Evolutionary conservation across 2,329 filamentous ascomycete species (phyloP).

Genomic region (Emmonsiellopsis sp.): DNA sequence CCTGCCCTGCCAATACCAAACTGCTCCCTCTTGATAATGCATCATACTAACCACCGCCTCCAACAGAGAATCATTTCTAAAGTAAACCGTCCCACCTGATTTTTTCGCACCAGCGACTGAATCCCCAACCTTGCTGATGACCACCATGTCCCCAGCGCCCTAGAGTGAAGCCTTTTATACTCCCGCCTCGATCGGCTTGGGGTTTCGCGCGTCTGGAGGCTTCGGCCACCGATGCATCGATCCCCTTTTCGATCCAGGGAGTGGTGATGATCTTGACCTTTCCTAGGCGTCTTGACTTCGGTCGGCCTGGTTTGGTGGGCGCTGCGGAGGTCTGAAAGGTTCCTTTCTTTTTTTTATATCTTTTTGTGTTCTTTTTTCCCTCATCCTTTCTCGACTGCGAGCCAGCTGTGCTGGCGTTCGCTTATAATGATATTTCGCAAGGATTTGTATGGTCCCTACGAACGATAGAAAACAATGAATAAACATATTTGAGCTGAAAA

Average conservation of each 20-base stretch:
- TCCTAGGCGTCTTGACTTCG: conserved; percentile 61
- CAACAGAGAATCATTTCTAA: conserved; percentile 87
- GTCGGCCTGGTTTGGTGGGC: conserved; percentile 70
- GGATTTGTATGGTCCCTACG: too few species aligned
- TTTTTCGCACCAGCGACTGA: conserved; percentile 89
- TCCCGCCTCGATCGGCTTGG: conserved; percentile 30
- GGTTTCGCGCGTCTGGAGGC: conserved; percentile 15
- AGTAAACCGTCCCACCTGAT: conserved; percentile 87
- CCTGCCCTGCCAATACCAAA: neutral
- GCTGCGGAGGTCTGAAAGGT: conserved; percentile 86
- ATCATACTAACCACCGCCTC: conserved; percentile 8
- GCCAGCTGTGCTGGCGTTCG: too few species aligned
- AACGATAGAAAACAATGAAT: too few species aligned
- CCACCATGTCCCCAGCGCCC: conserved; percentile 69
- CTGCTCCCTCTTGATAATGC: neutral
- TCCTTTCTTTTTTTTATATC: conserved; percentile 46
- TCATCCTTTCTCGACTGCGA: too few species aligned
- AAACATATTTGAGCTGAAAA: too few species aligned
- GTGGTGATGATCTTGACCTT: conserved; percentile 93
- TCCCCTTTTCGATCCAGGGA: conserved; percentile 57
- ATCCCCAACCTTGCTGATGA: conserved; percentile 90
- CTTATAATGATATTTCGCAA: too few species aligned
- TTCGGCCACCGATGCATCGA: conserved; percentile 25
- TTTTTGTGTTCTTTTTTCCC: conserved; percentile 2
- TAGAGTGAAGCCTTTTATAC: conserved; percentile 69